A percentile compares a stretch with the other conserved stretches of the same genome.
These are phyloP conservation scores for Dryas alaskensis DNA, from an alignment of 306 rosid genomes.

Conservation along the genomic window DNA sequence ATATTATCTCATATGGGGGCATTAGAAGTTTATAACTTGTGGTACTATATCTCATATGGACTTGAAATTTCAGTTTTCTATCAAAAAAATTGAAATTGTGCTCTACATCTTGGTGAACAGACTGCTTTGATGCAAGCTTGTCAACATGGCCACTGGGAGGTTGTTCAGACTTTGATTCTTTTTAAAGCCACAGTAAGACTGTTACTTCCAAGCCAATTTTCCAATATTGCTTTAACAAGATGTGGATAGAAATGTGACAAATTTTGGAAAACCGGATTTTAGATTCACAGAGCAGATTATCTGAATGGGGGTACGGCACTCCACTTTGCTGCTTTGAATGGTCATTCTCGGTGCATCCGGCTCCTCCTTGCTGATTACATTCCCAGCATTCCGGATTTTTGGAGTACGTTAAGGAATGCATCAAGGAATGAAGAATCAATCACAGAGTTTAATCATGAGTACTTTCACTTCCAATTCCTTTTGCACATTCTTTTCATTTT, in stretches of 20 bases:
- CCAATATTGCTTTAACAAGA: not conserved
- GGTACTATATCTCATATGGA: constrained; percentile 1
- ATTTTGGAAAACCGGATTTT: constrained; percentile 34
- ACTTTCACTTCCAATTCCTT: constrained; percentile 29
- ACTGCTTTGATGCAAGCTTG: constrained; percentile 99
- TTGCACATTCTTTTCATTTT: constrained; percentile 12
- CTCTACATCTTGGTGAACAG: constrained; percentile 43
- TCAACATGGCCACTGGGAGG: constrained; percentile 98
- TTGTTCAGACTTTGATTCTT: constrained; percentile 71
- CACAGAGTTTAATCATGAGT: constrained; percentile 67
- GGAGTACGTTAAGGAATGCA: constrained; percentile 45
- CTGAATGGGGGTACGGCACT: constrained; percentile 94
- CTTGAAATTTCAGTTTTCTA: constrained; percentile 9
- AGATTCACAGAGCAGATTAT: constrained; percentile 90
- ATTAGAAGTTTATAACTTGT: not conserved
- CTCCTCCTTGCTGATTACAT: constrained; percentile 77
- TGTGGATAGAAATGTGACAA: constrained; percentile 15
- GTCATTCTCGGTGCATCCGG: constrained; percentile 86
- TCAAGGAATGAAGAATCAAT: constrained; percentile 38
- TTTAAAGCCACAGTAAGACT: constrained; percentile 68
- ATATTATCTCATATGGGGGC: constrained; percentile 20
- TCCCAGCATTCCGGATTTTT: constrained; percentile 68
- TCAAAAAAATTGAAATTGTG: constrained; percentile 6
- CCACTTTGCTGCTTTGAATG: constrained; percentile 91
- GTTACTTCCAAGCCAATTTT: constrained; percentile 13